Evolutionary conservation across 768 basidiomycete genomes (phyloP), one percentile per base, ranked within the genome.

Genomic region (Coprinellus micaceus): DNA sequence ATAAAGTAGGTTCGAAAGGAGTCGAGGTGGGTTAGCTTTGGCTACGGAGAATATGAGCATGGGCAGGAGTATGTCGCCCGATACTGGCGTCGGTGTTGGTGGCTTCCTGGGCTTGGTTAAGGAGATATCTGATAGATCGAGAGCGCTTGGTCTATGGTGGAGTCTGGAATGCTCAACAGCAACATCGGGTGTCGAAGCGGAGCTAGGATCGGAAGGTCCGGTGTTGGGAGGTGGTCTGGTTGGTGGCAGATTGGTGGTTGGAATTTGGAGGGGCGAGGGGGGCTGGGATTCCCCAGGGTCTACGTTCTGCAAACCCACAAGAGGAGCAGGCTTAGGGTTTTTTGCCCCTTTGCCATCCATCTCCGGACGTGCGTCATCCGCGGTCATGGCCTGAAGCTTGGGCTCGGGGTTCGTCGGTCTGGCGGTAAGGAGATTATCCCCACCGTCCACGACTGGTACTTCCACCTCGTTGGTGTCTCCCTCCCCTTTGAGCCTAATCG

Each of bases 1-100:
- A 73, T 80, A 80, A 57, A 87, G 71, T 59, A 95, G 66, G 73
- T 86, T 79, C 62, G 90, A 77, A 60, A 94, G 75, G 0, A 98
- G 80, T 56, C 84, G 86, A 0, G 85, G 77, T 1, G 97, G 96
- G 66, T 98, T 98, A 12, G 91, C 79, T 69, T 92, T 93, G 64
- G 98, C 94, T 40, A 97, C 92, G 1, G 94, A 85, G 66, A 89
- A 97, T 47, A 98, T 99, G 68, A 98, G 85, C 58, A 98, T 72
- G 0, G 96, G 96, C 15, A 99, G 81, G 37, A 99, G 86, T 40
- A 97, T 81, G 64, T 98, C 96, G 1, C 93, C 91, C 0, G 88
- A 90, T 3, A 89, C 83, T 4, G 82, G 82, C 1, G 82, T 85
- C 0, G 77, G 66, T 11, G 68, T 65, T 39, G 66, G 56, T 13